phyloP scores from a whole-genome alignment of 306 rosid genomes.

The Albizia julibrissin region DNA sequence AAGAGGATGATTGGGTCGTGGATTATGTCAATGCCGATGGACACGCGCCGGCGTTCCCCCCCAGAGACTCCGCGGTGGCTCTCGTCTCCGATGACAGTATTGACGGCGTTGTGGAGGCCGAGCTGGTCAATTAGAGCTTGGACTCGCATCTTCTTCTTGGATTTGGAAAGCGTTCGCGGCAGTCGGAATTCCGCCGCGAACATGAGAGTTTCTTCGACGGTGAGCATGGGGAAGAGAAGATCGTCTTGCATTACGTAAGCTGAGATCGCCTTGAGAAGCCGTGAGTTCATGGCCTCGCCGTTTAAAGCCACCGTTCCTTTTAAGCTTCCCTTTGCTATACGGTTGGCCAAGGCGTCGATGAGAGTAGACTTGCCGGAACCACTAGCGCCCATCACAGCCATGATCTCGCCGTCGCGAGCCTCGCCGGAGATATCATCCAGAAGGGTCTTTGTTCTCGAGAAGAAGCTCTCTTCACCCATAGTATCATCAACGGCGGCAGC shows the following conservation, averaged over 20 bases:
- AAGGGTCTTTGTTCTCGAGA: constrained; percentile 59
- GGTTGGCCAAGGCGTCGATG: constrained; percentile 84
- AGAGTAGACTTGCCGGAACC: constrained; percentile 94
- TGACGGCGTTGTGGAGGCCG: constrained; percentile 81
- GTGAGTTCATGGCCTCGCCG: constrained; percentile 76
- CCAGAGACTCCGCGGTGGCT: constrained; percentile 98
- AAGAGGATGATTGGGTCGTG: constrained; percentile 90
- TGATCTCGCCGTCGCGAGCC: constrained; percentile 85
- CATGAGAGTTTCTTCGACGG: constrained; percentile 89
- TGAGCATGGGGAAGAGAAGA: constrained; percentile 91
- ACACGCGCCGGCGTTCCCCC: constrained; percentile 88
- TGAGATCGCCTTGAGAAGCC: constrained; percentile 77
- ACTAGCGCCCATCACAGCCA: constrained; percentile 93
- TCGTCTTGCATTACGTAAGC: constrained; percentile 99
- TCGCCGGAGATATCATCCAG: constrained; percentile 85
- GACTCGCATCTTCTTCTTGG: constrained; percentile 81
- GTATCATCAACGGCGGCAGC: constrained; percentile 38
- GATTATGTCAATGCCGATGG: constrained; percentile 88
- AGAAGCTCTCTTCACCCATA: constrained; percentile 43
- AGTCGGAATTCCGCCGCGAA: constrained; percentile 91
- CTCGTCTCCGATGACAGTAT: constrained; percentile 83
- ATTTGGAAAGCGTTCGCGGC: constrained; percentile 67
- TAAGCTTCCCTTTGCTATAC: constrained; percentile 83
- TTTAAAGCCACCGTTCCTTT: constrained; percentile 76
- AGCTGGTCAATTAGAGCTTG: constrained; percentile 85